A percentile compares a stretch with the other conserved stretches of the same genome.
Evolutionary conservation across 768 basidiomycete species (phyloP).

Genomic region (Stropharia rugosoannulata): DNA sequence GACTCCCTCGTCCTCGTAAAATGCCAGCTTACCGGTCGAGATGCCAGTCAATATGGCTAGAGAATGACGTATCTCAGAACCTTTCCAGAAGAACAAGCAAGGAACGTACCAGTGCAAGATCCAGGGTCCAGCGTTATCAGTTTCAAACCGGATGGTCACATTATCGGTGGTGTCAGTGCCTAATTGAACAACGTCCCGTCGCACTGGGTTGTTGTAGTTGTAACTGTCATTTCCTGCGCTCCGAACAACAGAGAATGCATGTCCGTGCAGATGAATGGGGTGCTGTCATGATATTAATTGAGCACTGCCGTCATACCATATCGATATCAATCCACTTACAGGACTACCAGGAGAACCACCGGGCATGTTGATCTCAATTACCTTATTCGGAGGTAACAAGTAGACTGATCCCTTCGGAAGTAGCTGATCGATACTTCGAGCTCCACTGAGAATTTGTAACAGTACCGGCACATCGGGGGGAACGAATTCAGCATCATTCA

Average conservation of each 20-base stretch:
- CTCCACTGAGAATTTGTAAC: constrained; percentile 51
- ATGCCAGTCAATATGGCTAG: constrained; percentile 14
- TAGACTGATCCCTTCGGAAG: constrained; percentile 41
- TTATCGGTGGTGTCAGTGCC: constrained; percentile 8
- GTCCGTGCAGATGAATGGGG: constrained; percentile 4
- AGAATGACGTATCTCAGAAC: background rate
- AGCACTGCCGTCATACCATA: too few species aligned
- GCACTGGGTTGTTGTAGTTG: background rate
- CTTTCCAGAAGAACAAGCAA: background rate
- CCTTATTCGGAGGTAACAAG: constrained; percentile 40
- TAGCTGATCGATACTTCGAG: constrained; percentile 36
- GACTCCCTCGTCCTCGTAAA: background rate
- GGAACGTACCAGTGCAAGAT: constrained; percentile 16
- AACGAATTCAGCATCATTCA: constrained; percentile 30
- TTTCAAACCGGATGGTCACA: constrained; percentile 8
- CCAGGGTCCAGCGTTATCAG: constrained; percentile 18
- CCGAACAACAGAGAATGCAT: background rate
- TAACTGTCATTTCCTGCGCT: background rate
- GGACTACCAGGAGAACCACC: constrained; percentile 32
- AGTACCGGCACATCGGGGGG: constrained; percentile 44
- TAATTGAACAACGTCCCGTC: background rate
- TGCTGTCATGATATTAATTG: background rate
- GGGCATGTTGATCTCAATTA: constrained; percentile 45
- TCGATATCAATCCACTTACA: constrained; percentile 12
- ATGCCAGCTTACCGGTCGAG: constrained; percentile 4